Conservation (phyloP, 2,329 filamentous ascomycete genomes). For the Alternaria postmessia region DNA sequence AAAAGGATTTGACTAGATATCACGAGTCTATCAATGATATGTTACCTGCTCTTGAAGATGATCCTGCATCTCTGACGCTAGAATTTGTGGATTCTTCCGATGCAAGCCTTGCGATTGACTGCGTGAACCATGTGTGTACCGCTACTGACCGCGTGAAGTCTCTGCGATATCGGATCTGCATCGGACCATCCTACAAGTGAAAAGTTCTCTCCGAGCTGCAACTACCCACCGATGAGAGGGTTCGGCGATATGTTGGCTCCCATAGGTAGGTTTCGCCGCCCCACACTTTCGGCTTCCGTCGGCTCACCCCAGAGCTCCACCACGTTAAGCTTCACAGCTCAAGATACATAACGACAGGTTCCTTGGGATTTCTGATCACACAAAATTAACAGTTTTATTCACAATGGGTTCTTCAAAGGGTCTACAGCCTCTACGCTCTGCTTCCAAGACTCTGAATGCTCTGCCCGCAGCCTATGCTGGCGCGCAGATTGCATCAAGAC, state of each 20-base stretch:
- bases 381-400: slow-evolving; percentile 5
- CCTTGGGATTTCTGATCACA: slow-evolving; percentile 1
- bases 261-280: slow-evolving; percentile 19
- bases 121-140: slow-evolving; percentile 18
- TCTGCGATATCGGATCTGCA: slow-evolving; percentile 38
- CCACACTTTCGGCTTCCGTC: slow-evolving; percentile 36
- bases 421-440: slow-evolving; percentile 41
- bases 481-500: slow-evolving; percentile 35
- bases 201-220: slow-evolving; percentile 12
- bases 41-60: slow-evolving; percentile 1
- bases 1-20: slow-evolving; percentile 17
- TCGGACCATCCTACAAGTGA: slow-evolving; percentile 19
- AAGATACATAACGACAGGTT: slow-evolving; percentile 32
- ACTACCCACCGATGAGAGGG: slow-evolving; percentile 13
- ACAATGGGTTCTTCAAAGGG: slow-evolving; percentile 46
- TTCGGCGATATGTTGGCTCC: slow-evolving; percentile 15
- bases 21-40: slow-evolving; percentile 24
- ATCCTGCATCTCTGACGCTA: background rate
- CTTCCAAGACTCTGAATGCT: slow-evolving; percentile 37
- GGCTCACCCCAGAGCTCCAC: slow-evolving; percentile 29
- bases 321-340: slow-evolving; percentile 25
- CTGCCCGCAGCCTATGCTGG: slow-evolving; percentile 34
- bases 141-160: slow-evolving; percentile 28
- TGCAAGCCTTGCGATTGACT: slow-evolving; percentile 13
- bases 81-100: slow-evolving; percentile 6